Base-by-base conservation (phyloP, 768 basidiomycete species). In the Hemileccinum impolitum region DNA sequence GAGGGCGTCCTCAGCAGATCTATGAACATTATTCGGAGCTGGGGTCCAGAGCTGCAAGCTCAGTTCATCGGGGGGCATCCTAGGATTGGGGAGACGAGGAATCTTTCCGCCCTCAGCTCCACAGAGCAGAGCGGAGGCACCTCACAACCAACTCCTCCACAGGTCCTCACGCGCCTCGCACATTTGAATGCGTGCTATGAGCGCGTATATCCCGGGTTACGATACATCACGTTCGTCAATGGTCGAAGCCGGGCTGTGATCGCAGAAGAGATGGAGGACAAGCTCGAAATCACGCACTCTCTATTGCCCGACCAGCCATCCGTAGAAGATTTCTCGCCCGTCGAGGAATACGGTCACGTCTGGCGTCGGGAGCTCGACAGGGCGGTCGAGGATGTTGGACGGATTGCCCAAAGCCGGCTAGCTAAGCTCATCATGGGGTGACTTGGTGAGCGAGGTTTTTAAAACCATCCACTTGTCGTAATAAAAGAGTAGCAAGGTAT, bases 161-260 rank as follows among this genome's bases (percentile, higher is more conserved):
- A 82, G 50, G 84, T 94, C 32, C 73, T 95, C 18, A 77, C 71
- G 6, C 80, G 90, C 9, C 76, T 96, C 15, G 76, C 65, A 28
- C 79, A 87, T 55, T 77, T 95, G 43, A 96, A 96, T 56, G 75
- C 71, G 11, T 79, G 80, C 54, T 95, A 94, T 61, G 90, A 94
- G 63, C 70, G 62, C 25, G 70, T 70, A 45, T 95, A 85, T 60
- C 82, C 86, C 0, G 83, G 86, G 3, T 64, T 96, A 54, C 77
- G 88, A 17, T 95, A 92, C 62, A 90, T 96, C 69, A 94, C 91
- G 6, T 96, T 94, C 61, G 94, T 95, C 35, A 91, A 93, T 60
- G 90, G 90, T 30, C 78, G 93, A 50, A 79, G 79, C 52, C 74
- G 92, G 34, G 77, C 76, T 30, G 76, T 66, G 39, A 84, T 96